Evolutionary conservation across 441 rosid genomes (phyloP).

Genomic region (Daphne laureola): DNA sequence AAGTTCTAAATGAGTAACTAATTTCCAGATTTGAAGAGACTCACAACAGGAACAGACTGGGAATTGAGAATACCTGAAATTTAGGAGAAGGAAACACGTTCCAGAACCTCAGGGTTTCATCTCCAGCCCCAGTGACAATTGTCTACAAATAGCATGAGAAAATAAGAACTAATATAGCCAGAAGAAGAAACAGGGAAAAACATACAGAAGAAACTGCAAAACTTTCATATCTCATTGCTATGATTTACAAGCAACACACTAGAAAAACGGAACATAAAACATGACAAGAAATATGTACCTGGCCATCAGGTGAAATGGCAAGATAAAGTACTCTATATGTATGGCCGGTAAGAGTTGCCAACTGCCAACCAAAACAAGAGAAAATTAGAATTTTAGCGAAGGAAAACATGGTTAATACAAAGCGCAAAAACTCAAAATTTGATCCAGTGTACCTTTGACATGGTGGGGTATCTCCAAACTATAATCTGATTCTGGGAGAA

Average conservation of each 20-base stretch:
- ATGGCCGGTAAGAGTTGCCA: constrained; percentile 94
- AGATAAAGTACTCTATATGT: constrained; percentile 87
- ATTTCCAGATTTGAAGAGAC: not conserved
- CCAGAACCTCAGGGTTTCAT: constrained; percentile 95
- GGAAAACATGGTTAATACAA: not conserved
- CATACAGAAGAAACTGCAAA: not conserved
- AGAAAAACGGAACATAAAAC: constrained; percentile 1
- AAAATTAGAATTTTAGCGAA: constrained; percentile 7
- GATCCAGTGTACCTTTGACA: constrained; percentile 64
- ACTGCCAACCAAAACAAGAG: constrained; percentile 38
- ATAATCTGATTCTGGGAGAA: constrained; percentile 94
- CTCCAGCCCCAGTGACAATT: constrained; percentile 96
- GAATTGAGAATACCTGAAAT: constrained; percentile 52
- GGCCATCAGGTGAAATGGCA: constrained; percentile 96
- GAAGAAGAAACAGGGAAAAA: not conserved
- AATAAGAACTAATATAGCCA: not conserved
- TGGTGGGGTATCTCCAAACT: constrained; percentile 92
- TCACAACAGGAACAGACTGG: not conserved
- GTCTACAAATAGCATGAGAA: constrained; percentile 36
- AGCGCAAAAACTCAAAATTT: not conserved
- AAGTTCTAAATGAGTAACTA: not conserved
- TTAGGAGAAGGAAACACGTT: constrained; percentile 90
- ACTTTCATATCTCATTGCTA: not conserved
- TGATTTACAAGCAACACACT: not conserved
- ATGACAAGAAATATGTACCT: constrained; percentile 35